Conservation (phyloP, 148 eudicot species). For the Hydrangea macrophylla region DNA sequence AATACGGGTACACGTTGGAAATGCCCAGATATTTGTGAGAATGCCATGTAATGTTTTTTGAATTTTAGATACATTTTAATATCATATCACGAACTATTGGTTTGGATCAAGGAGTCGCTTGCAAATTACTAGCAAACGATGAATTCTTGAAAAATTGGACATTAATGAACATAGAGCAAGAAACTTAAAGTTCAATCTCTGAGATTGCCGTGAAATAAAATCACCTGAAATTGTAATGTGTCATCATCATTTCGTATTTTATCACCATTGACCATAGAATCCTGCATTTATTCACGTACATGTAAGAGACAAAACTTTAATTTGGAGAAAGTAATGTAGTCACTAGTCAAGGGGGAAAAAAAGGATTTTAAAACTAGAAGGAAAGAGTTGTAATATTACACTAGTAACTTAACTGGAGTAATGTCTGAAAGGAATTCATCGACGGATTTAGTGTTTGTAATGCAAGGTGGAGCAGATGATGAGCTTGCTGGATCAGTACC, state of each 20-base stretch:
- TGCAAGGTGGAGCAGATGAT: slow-evolving; percentile 45
- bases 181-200: not conserved
- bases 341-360: not conserved
- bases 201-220: not conserved
- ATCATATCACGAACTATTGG: not conserved
- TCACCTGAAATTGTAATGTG: slow-evolving; percentile 32
- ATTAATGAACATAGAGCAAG: not conserved
- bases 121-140: not conserved
- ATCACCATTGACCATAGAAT: slow-evolving; percentile 26
- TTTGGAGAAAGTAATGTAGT: not conserved
- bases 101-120: not conserved
- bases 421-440: slow-evolving; percentile 51
- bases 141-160: not conserved
- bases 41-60: no score
- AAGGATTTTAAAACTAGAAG: slow-evolving; percentile 2
- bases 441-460: slow-evolving; percentile 44
- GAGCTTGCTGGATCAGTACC: slow-evolving; percentile 62
- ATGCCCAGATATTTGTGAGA: no score
- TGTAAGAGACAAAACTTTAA: not conserved
- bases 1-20: no score
- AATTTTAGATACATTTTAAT: no score
- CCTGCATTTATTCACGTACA: slow-evolving; percentile 34
- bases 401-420: slow-evolving; percentile 39
- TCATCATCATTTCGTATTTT: slow-evolving; percentile 14
- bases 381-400: slow-evolving; percentile 27